phyloP scores from a whole-genome alignment of 257 asterid genomes.

The Thymus quinquecostatus region DNA sequence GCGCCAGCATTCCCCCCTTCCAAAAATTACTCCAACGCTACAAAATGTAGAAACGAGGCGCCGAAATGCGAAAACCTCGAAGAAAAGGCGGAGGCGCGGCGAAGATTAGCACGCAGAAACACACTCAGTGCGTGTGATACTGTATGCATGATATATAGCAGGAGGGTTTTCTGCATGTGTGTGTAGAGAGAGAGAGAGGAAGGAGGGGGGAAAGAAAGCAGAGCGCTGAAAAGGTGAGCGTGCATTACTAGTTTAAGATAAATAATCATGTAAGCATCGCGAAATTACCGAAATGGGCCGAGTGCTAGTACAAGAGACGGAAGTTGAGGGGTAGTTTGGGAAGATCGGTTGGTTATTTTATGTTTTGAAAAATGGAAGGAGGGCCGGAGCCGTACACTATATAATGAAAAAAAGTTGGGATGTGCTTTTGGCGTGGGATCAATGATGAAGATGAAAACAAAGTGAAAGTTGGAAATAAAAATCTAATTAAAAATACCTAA shows the following conservation, averaged over 20 bases:
- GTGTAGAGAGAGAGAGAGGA: constrained; percentile 1
- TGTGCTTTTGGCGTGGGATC: constrained; percentile 37
- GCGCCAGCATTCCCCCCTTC: constrained; percentile 38
- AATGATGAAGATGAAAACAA: constrained; percentile 27
- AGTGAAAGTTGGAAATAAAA: constrained; percentile 4
- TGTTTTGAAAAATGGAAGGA: background rate
- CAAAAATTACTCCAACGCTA: constrained; percentile 28
- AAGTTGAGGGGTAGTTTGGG: background rate
- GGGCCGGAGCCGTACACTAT: constrained; percentile 17
- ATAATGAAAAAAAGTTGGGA: constrained; percentile 27
- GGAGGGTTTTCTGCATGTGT: constrained; percentile 35
- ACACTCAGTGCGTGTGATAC: constrained; percentile 29
- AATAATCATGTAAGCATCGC: background rate
- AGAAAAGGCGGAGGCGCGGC: constrained; percentile 17
- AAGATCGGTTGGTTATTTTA: background rate
- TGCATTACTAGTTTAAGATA: constrained; percentile 24
- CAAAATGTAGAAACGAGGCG: background rate
- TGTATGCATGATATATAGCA: constrained; percentile 45
- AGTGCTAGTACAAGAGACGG: background rate
- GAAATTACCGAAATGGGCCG: constrained; percentile 30
- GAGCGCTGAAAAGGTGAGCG: constrained; percentile 31
- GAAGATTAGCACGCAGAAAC: constrained; percentile 25
- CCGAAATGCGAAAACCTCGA: background rate
- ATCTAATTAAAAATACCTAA: too few species aligned
- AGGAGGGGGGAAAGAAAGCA: constrained; percentile 18